Base-by-base conservation (phyloP, 495 filamentous ascomycete species). In the Mycothermus thermophilus region DNA sequence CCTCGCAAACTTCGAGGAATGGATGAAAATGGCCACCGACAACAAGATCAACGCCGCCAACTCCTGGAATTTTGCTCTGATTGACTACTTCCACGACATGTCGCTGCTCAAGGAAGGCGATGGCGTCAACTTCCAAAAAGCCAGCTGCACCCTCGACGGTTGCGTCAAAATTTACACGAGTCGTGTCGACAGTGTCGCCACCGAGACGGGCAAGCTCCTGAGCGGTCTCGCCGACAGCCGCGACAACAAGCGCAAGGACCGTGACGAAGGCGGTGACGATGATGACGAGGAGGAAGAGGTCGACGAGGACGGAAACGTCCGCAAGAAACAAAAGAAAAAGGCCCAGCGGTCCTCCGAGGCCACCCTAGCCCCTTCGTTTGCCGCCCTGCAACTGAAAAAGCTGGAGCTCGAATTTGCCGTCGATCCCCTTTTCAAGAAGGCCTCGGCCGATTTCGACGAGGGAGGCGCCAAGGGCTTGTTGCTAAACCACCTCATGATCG, bases 21-120 rank as follows among this genome's bases (percentile, higher is more conserved):
- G 90, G 90, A 96, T 99, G 92, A 99, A 96, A 71, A 87, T 96
- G 83, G 92, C 92, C 8, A 96, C 88, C 15, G 90, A 99, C 64
- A 99, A 99, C 66, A 99, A 99, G 68, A 99, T 99, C 62, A 99
- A 96, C 52, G 92, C 90, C 27, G 76, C 81, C 16, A 99, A 99
- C 57, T 95, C 90, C 12, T 99, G 90, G 90, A 95, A 96, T 50
- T 95, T 99, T 58, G 90, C 90, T 2, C 71, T 99, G 5, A 99
- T 99, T 52, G 90, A 99, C 55, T 99, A 99, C 55, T 99, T 99
- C 51, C 87, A 99, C 49, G 90, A 99, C 48, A 95, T 99, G 92
- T 93, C 85, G 4, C 61, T 99, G 23, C 67, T 99, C 17, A 90
- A 88, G 51, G 92, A 96, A 51, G 90, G 90, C 23, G 87, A 99